Evolutionary conservation across 179 eudicot genomes (phyloP).

Genomic region (Spinacia oleracea): DNA sequence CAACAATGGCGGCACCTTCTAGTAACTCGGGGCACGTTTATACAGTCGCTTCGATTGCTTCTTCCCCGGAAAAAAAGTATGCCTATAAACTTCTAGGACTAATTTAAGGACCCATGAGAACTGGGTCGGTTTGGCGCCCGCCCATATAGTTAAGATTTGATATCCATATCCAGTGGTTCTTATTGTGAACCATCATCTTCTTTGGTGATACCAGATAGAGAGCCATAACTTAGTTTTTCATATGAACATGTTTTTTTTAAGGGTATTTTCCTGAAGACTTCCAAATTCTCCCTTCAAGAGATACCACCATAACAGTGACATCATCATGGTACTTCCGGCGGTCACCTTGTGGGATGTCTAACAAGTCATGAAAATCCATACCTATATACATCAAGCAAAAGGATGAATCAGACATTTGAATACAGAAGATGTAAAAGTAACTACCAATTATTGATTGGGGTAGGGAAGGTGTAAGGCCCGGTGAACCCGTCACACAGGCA

Average conservation of each 20-base stretch:
- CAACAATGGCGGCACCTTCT: conserved; percentile 16
- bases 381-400: conserved; percentile 44
- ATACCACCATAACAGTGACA: conserved; percentile 92
- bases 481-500: too few species aligned
- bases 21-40: conserved; percentile 14
- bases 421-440: conserved; percentile 10
- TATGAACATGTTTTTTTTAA: conserved; percentile 31
- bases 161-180: conserved; percentile 8
- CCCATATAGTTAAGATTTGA: conserved; percentile 15
- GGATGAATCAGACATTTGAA: neutral
- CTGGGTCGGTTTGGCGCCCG: conserved; percentile 15
- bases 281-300: conserved; percentile 74
- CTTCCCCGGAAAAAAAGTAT: neutral
- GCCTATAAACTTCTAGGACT: neutral
- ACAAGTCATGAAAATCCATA: conserved; percentile 89
- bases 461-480: too few species aligned
- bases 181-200: conserved; percentile 9
- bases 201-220: neutral
- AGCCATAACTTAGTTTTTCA: conserved; percentile 13
- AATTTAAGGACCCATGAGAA: conserved; percentile 20
- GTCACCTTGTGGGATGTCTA: conserved; percentile 90
- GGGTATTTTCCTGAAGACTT: conserved; percentile 75
- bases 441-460: too few species aligned
- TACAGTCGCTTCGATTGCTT: conserved; percentile 6
- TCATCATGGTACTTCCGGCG: conserved; percentile 95